Percentiles rank a stretch among this genome's conserved stretches.
Evolutionary conservation across 352 stramenopile genomes (phyloP).

Genomic region (Globisporangium okanoganense): DNA sequence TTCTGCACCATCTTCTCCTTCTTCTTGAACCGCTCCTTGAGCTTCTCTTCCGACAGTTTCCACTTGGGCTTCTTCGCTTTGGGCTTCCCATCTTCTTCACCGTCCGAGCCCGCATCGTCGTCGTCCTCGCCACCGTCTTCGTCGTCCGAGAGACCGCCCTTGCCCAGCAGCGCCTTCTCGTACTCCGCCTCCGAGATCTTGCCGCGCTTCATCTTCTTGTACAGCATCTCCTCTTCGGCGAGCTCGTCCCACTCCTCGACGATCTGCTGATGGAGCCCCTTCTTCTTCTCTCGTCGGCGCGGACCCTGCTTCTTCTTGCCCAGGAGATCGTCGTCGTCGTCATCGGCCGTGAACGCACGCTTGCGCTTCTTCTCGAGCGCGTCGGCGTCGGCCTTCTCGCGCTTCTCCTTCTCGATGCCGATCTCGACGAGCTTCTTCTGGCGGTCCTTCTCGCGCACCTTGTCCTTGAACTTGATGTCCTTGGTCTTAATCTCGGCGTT

Average conservation of each 20-base stretch:
- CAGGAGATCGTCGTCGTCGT: slow-evolving; percentile 31
- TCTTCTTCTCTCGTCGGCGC: slow-evolving; percentile 93
- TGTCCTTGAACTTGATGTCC: slow-evolving; percentile 95
- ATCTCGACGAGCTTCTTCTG: slow-evolving; percentile 92
- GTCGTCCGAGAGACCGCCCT: slow-evolving; percentile 35
- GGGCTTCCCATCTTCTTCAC: slow-evolving; percentile 12
- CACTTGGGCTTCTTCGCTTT: slow-evolving; percentile 58
- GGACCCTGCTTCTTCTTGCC: slow-evolving; percentile 68
- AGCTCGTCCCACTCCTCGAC: slow-evolving; percentile 99
- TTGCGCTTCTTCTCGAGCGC: slow-evolving; percentile 58
- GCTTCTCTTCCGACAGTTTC: slow-evolving; percentile 51
- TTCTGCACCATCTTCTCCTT: slow-evolving; percentile 73
- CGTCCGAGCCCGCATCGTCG: slow-evolving; percentile 19
- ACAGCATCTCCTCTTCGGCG: slow-evolving; percentile 95
- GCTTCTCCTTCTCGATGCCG: slow-evolving; percentile 65
- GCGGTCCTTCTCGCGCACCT: slow-evolving; percentile 93
- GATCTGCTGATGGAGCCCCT: slow-evolving; percentile 95
- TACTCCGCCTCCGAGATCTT: slow-evolving; percentile 97
- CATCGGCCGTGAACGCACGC: slow-evolving; percentile 45
- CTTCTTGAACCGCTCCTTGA: slow-evolving; percentile 85
- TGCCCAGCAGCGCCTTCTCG: slow-evolving; percentile 69
- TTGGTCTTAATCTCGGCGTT: slow-evolving; percentile 87
- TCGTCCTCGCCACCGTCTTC: slow-evolving; percentile 26
- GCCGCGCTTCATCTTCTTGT: slow-evolving; percentile 96
- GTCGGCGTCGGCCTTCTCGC: slow-evolving; percentile 46